A percentile compares a stretch with the other conserved stretches of the same genome.
Conservation (phyloP, 805 yeast genomes). For the Yarrowia alimentaria region DNA sequence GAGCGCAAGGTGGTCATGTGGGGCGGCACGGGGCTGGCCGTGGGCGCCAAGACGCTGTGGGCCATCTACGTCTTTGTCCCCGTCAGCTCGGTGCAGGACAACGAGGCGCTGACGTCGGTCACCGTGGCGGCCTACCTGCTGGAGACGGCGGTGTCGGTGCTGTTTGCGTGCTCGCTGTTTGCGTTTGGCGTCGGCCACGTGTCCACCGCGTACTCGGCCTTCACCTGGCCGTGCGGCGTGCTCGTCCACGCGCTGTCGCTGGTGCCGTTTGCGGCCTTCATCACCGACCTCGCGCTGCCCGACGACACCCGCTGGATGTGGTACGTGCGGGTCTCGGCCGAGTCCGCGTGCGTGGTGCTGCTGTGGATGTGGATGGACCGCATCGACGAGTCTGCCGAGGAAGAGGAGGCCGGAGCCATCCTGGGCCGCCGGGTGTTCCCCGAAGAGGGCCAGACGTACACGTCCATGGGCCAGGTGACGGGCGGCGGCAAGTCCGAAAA, state of each 20-base stretch:
- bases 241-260: slow-evolving; percentile 10
- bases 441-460: slow-evolving; percentile 8
- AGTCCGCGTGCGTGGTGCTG: slow-evolving; percentile 13
- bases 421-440: slow-evolving; percentile 15
- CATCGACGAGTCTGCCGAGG: slow-evolving; percentile 2
- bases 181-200: slow-evolving; percentile 23
- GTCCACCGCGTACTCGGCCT: neutral
- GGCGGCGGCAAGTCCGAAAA: slow-evolving; percentile 8
- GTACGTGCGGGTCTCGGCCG: slow-evolving; percentile 17
- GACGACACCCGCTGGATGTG: slow-evolving; percentile 22
- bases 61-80: slow-evolving; percentile 23
- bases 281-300: slow-evolving; percentile 13
- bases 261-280: slow-evolving; percentile 18
- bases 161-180: slow-evolving; percentile 9
- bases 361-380: slow-evolving; percentile 19
- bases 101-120: slow-evolving; percentile 1
- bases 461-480: neutral
- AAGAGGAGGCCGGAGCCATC: slow-evolving; percentile 15
- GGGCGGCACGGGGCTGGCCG: slow-evolving; percentile 4
- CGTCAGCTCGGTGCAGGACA: neutral
- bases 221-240: neutral
- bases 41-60: slow-evolving; percentile 6
- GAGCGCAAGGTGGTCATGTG: slow-evolving; percentile 16
- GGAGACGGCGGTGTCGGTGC: slow-evolving; percentile 5
- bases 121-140: slow-evolving; percentile 13